Evolutionary conservation across 2,329 filamentous ascomycete species (phyloP).

Genomic region (Didymella arachidicola): DNA sequence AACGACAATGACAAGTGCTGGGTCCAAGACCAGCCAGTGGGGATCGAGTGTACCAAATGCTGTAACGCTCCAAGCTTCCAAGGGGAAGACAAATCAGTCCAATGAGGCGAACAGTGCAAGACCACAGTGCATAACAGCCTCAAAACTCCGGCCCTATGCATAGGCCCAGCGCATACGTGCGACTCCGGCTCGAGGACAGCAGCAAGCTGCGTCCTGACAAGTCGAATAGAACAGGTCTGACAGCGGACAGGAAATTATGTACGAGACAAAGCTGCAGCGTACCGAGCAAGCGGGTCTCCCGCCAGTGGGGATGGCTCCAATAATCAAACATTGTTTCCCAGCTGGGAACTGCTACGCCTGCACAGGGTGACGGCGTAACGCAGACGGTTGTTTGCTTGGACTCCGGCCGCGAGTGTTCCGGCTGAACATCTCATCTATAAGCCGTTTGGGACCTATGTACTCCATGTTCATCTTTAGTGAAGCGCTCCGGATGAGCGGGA

Average conservation of each 20-base stretch:
- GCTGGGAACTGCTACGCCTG: slow-evolving; percentile 21
- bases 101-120: slow-evolving; percentile 14
- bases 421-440: slow-evolving; percentile 71
- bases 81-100: slow-evolving; percentile 6
- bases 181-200: slow-evolving; percentile 22
- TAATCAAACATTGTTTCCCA: slow-evolving; percentile 26
- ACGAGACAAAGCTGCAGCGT: slow-evolving; percentile 33
- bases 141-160: slow-evolving; percentile 25
- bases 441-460: slow-evolving; percentile 66
- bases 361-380: slow-evolving; percentile 34
- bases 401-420: slow-evolving; percentile 46
- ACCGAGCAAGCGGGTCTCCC: slow-evolving; percentile 25
- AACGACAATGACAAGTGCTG: slow-evolving; percentile 19
- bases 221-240: slow-evolving; percentile 36
- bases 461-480: slow-evolving; percentile 66
- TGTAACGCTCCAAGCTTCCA: slow-evolving; percentile 15
- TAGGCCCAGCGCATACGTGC: slow-evolving; percentile 22
- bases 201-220: slow-evolving; percentile 22
- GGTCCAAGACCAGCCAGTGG: slow-evolving; percentile 17
- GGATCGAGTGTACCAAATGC: slow-evolving; percentile 16
- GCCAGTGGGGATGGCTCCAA: slow-evolving; percentile 24
- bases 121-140: slow-evolving; percentile 28
- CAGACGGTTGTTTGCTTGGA: slow-evolving; percentile 39
- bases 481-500: slow-evolving; percentile 59
- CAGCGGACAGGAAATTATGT: slow-evolving; percentile 36